Percentiles rank a stretch among this genome's conserved stretches.
These are phyloP conservation scores for Exophiala sideris DNA, from an alignment of 2,329 filamentous ascomycete species.

Conservation along the genomic window DNA sequence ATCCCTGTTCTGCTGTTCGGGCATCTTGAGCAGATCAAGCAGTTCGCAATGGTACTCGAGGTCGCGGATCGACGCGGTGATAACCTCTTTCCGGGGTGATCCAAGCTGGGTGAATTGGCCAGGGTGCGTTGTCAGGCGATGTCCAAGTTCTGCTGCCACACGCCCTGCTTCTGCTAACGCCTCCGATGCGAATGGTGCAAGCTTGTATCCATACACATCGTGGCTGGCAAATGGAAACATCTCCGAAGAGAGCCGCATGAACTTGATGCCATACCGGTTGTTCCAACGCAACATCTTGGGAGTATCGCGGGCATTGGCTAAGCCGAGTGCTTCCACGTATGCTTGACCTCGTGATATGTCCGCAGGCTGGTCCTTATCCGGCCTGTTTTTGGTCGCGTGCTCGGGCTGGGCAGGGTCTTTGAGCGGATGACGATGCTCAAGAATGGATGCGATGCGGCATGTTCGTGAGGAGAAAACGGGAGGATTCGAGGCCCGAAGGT, in stretches of 20 bases:
- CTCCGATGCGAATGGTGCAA: slow-evolving; percentile 78
- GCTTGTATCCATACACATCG: slow-evolving; percentile 76
- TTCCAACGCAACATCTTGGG: slow-evolving; percentile 89
- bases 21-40: slow-evolving; percentile 71
- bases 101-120: slow-evolving; percentile 92
- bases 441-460: slow-evolving; percentile 82
- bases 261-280: slow-evolving; percentile 84
- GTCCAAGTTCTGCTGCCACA: slow-evolving; percentile 72
- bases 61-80: slow-evolving; percentile 73
- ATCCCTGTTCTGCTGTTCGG: slow-evolving; percentile 74
- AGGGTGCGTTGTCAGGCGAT: slow-evolving; percentile 85
- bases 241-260: slow-evolving; percentile 87
- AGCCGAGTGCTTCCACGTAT: slow-evolving; percentile 72
- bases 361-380: slow-evolving; percentile 68
- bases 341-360: slow-evolving; percentile 63
- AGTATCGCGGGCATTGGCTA: slow-evolving; percentile 80
- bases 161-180: slow-evolving; percentile 71
- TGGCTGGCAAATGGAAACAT: slow-evolving; percentile 98
- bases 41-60: slow-evolving; percentile 86
- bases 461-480: slow-evolving; percentile 88
- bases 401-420: slow-evolving; percentile 71
- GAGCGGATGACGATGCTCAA: slow-evolving; percentile 83
- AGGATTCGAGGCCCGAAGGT: slow-evolving; percentile 74
- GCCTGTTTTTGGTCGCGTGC: slow-evolving; percentile 80
- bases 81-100: slow-evolving; percentile 73